Base-by-base conservation (phyloP, 2,329 filamentous ascomycete genomes). In the Penicillium sp. region DNA sequence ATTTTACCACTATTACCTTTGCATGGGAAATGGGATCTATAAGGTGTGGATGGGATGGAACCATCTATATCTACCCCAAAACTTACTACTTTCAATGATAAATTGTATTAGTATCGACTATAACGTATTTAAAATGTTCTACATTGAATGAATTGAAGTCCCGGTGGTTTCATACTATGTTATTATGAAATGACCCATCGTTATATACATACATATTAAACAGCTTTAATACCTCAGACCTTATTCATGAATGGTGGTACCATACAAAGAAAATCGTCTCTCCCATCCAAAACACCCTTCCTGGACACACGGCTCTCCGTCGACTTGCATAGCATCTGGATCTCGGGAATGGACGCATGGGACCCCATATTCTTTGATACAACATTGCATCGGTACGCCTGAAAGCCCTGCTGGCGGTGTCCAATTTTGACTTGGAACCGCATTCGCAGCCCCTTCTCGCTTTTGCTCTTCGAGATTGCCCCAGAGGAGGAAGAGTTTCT, bases 401-500 rank as follows among this genome's bases (percentile, higher is more conserved):
- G 76, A 77, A 4, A 81, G 53, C 4, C 56, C 55, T 8, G 55
- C 63, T n/a, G 55, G 54, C 15, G 55, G 54, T 12, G 33, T 55
- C 64, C 56, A 62, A 53, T 18, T 54, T 20, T 53, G 49, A n/a
- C 54, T 33, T 42, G 63, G 49, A 43, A 58, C 60, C 41, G 54
- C 52, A 35, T 44, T 57, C 20, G 71, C 61, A 2, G 70, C 64
- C n/a, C 63, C 69, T 2, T 66, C 65, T 68, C 42, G 49, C 41
- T 89, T 90, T 46, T 77, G 71, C 68, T 96, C 90, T 67, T 92
- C 86, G 1, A 97, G 78, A 57, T 96, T 84, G 1, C 93, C 93
- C 92, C 93, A 97, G 1, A 97, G 78, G 33, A 85, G 76, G 68
- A 88, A 93, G 53, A 97, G 78, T 63, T 83, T 86, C 62, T 95